Evolutionary conservation across 225 moss, liverwort and hornwort species (phyloP).

Genomic region (Straminergon stramineum): DNA sequence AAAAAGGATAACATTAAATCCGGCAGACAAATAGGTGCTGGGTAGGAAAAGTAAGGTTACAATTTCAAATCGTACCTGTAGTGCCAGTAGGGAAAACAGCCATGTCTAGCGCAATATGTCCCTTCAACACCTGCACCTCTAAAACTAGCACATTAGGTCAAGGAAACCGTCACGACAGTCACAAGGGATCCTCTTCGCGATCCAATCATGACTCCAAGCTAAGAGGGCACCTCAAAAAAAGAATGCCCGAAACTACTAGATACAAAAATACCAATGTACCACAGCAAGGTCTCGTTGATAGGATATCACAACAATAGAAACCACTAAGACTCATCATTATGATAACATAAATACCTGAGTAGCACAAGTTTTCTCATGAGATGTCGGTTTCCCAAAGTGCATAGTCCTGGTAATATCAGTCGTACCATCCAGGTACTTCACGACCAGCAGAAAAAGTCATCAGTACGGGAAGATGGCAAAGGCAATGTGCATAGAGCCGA

Average conservation of each 20-base stretch:
- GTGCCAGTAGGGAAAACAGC: constrained; percentile 79
- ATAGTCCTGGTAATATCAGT: constrained; percentile 79
- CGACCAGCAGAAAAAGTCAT: constrained; percentile 1
- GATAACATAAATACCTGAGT: constrained; percentile 44
- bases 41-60: neutral
- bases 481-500: neutral
- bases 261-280: neutral
- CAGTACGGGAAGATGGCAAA: neutral
- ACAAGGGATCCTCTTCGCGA: neutral
- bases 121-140: constrained; percentile 63
- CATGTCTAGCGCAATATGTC: constrained; percentile 71
- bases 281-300: neutral
- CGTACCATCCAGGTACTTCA: constrained; percentile 79
- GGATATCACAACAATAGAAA: neutral
- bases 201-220: neutral
- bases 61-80: constrained; percentile 33
- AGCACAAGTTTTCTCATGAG: constrained; percentile 68
- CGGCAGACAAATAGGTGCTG: neutral
- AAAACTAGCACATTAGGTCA: constrained; percentile 3
- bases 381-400: constrained; percentile 79
- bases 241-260: neutral
- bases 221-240: neutral
- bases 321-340: neutral
- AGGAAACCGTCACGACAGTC: neutral
- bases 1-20: neutral